phyloP scores from a whole-genome alignment of 129 eudicot genomes.

The Helichrysum umbraculigerum region DNA sequence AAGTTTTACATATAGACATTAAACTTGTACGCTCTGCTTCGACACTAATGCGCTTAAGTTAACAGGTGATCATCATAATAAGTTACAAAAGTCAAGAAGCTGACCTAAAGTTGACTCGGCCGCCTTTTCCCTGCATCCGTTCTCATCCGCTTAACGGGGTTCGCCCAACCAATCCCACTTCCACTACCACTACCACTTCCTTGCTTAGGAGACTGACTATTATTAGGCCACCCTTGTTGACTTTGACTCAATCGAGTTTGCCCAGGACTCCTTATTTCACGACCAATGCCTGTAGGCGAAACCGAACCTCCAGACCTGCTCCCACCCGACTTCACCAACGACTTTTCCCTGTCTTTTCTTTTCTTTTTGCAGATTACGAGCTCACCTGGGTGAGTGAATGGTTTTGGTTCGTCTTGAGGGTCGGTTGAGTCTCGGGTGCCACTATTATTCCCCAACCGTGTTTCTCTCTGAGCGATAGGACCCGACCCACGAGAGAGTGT shows the following conservation, averaged over 20 bases:
- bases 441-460: constrained; percentile 50
- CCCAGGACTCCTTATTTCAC: constrained; percentile 58
- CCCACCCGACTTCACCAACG: constrained; percentile 45
- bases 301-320: constrained; percentile 54
- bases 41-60: constrained; percentile 26
- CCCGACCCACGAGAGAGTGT: constrained; percentile 51
- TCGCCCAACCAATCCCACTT: constrained; percentile 67
- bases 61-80: neutral
- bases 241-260: constrained; percentile 44
- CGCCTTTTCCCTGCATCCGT: constrained; percentile 83
- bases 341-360: constrained; percentile 87
- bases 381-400: constrained; percentile 84
- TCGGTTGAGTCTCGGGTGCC: constrained; percentile 28
- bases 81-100: constrained; percentile 25
- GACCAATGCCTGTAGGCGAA: constrained; percentile 51
- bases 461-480: constrained; percentile 44
- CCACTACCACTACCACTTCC: constrained; percentile 36
- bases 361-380: constrained; percentile 91
- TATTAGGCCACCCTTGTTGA: constrained; percentile 35
- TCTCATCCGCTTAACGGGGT: constrained; percentile 91
- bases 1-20: constrained; percentile 32
- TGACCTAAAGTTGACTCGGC: constrained; percentile 58
- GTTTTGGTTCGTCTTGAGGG: constrained; percentile 48
- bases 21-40: constrained; percentile 26
- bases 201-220: constrained; percentile 35